Evolutionary conservation across 306 rosid genomes (phyloP), one percentile per base, ranked within the genome.

Genomic region (Begonia loranthoides): DNA sequence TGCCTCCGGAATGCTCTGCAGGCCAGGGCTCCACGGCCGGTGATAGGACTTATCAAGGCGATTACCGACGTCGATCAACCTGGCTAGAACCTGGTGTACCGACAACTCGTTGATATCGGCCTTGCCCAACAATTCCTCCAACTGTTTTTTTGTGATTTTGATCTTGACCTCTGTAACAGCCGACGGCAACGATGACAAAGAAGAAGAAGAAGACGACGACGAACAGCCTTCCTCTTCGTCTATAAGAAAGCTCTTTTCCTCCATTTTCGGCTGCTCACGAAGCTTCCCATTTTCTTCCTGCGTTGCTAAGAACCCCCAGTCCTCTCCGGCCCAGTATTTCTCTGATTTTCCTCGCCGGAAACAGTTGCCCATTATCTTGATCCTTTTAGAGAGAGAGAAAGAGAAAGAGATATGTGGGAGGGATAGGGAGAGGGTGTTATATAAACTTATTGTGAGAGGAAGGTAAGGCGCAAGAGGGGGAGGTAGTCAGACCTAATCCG

Each of bases 1-100:
- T 6, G 56, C 60, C 65, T 88, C 96, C 10, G 93, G 93, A 56
- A 87, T 87, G 65, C 78, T 82, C 14, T 87, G 86, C 13, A 87
- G 62, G 54, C 70, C 80, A 52, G 95, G 95, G 19, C 66, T 77
- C 93, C 95, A 87, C 0, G 83, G 52, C 46, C 79, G 62, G 0
- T 70, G 81, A 41, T 61, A 69, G 11, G 81, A 54, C 54, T 72
- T 60, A 6, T 38, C 33, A 12, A 36, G 73, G 3, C 52, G 64
- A 40, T 53, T 64, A 9, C 79, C 64, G 12, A 54, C 68, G 5
- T 41, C 22, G 15, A 82, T 58, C 72, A 87, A 49, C 15, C 75
- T 79, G 0, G 75, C 65, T 65, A 82, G 53, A 47, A 82, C 73
- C 52, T 87, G 78, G 0, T 82, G 75, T 16, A 75, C 70, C 6